Evolutionary conservation across 345 rosid genomes (phyloP), one percentile per base, ranked within the genome.

Genomic region (Dipteronia dyeriana): DNA sequence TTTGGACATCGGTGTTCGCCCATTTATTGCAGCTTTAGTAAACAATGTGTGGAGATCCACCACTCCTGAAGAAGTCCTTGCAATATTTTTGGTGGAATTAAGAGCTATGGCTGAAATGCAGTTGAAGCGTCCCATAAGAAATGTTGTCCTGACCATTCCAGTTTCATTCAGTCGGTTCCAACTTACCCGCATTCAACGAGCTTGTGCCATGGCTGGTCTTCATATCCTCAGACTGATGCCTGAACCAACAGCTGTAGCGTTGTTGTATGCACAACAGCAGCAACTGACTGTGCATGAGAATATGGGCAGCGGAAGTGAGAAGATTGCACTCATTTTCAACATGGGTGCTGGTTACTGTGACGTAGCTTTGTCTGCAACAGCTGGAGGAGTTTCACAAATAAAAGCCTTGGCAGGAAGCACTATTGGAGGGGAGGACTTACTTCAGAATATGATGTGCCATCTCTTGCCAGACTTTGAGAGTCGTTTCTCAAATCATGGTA

Each of bases 131-230:
- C 90, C 96, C 5, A 81, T 95, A 74, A 88, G 92, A 68, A 88
- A 90, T 75, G 95, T 88, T 14, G 93, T 93, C 8, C 83, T 95
- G n/a, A 90, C 92, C 14, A 82, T 88, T 81, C 99, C 99, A 1
- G 99, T 85, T 73, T 90, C 98, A 1, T 93, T 91, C 79, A 93
- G 91, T 29, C 86, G 97, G 57, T 93, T 95, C 70, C 98, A 93
- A 76, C 84, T 93, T 59, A 87, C 97, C 1, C 86, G 98, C 39
- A 82, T 95, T 2, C 96, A 93, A 71, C 84, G 99, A 61, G 93
- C 95, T 73, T 95, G 98, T 75, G 97, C 98, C 38, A 90, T 90
- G 94, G 97, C 98, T 17, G 96, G 99, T 56, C 96, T 95, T 62
- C 91, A 86, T 64, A 91, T 90, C 38, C 98, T 93, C 63, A 87